These are phyloP conservation scores for Fagopyrum esculentum DNA, from an alignment of 148 eudicot species.

Conservation along the genomic window DNA sequence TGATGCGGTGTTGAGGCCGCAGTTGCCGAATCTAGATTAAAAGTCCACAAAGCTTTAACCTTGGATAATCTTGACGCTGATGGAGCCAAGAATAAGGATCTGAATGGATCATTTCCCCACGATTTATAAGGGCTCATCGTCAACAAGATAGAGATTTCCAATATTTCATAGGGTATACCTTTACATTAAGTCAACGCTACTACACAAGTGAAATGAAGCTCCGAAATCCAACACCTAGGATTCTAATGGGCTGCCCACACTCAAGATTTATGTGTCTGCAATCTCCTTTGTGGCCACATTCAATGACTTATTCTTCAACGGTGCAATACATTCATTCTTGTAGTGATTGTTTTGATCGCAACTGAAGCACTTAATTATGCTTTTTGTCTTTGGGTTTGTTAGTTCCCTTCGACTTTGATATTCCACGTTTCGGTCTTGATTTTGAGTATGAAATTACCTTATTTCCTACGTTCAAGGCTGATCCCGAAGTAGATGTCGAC, in stretches of 20 bases:
- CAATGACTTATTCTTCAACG: not conserved
- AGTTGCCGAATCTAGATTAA: too few species aligned
- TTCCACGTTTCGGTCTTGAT: not conserved
- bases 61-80: too few species aligned
- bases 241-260: not conserved
- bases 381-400: not conserved
- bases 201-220: not conserved
- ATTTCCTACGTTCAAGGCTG: not conserved
- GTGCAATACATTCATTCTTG: not conserved
- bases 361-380: not conserved
- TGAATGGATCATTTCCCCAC: not conserved
- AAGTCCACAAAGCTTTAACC: too few species aligned
- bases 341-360: not conserved
- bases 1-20: too few species aligned
- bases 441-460: not conserved
- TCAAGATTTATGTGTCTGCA: not conserved
- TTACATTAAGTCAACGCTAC: not conserved
- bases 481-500: not conserved
- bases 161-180: not conserved
- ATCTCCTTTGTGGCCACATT: not conserved
- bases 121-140: not conserved
- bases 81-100: too few species aligned
- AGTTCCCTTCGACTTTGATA: not conserved
- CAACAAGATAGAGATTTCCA: not conserved
- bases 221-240: not conserved